Base-by-base conservation (phyloP, 1,284 basidiomycete species). In the Spongiforma sp. region DNA sequence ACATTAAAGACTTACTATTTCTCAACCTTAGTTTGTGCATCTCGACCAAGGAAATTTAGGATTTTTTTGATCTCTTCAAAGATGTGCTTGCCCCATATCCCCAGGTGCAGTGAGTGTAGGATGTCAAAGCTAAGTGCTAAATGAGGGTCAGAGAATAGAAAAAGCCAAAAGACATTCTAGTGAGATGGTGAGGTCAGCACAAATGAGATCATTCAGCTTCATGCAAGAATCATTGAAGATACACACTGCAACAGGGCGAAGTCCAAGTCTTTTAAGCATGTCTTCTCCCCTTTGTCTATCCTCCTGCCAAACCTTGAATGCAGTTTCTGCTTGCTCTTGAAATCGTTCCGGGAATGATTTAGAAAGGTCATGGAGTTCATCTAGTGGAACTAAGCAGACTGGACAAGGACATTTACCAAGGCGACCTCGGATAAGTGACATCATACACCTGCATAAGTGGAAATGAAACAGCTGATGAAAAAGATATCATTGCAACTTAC, bases 361-460 rank as follows among this genome's bases (percentile, higher is more conserved):
- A 1, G 61, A 33, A 3, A 69, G 41, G 5, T 68, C 41, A 7
- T 53, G 60, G 5, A 70, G 67, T 2, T 62, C n/a, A 0, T 55
- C 34, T 0, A 61, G 48, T 1, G 59, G 69, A 4, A 68, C 59
- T 0, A 67, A 19, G 60, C 67, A 70, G 0, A 71, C 17, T 0
- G 63, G 63, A 54, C 69, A 70, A 1, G 69, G 65, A 12, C 60
- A 62, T 43, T 70, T 69, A 6, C 66, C 50, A 2, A 15, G n/a
- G 6, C 19, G 5, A 1, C 69, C 69, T 32, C 17, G n/a, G 4
- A 71, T 67, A 2, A 71, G 48, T 2, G 58, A 52, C 70, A 72
- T 72, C 62, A 68, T 65, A 55, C 70, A 72, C 21, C 69, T 71
- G 21, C 10, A 30, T 26, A 52, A 52, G 10, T 37, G 17, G 36